Evolutionary conservation across 163 green algal genomes (phyloP), one percentile per base, ranked within the genome.

Genomic region (Trebouxiophyceae sp.): DNA sequence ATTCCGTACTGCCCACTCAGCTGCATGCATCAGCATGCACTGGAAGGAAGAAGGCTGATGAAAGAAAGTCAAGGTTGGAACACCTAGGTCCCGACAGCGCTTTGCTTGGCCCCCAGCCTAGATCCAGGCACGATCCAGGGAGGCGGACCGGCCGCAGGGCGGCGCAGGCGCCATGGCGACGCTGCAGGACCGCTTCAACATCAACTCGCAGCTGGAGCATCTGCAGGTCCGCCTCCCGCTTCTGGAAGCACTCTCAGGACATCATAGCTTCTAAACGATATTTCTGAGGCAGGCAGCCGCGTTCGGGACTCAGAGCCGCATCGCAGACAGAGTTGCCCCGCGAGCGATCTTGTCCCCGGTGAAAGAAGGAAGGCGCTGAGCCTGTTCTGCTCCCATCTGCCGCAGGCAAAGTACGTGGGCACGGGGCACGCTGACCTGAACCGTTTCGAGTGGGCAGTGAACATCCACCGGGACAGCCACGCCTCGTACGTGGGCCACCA

Each of bases 381-480:
- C 16, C 39, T 50, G 39, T 8, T 32, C 45, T 54, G 32, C 6
- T 33, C 46, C 27, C 62, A 33, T 34, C n/a, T 45, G n/a, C 26
- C 1, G 54, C 78, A 89, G 62, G 72, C 84, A 22, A 93, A 90
- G 63, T 84, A 90, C 60, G 83, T 93, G 33, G 85, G 85, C 58
- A 93, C 88, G 5, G 88, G 93, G 2, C 93, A 99, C 74, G 80
- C 93, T 2, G 93, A 99, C 74, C 77, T 95, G 5, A 95, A 81
- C 62, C 69, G 79, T 33, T 88, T 82, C 74, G 83, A 86, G 74
- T 88, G 82, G 79, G 73, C 69, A 6, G 72, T 95, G 5, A 98
- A 98, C 79, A 93, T 98, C 8, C 93, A 98, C 68, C 74, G 94
- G 2, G 94, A 99, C 81, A 97, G 87, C 68, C 96, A 96, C 66